Evolutionary conservation across 176 grass and related monocot species (phyloP), one percentile per base, ranked within the genome.

Genomic region (Tuctoria greenei): DNA sequence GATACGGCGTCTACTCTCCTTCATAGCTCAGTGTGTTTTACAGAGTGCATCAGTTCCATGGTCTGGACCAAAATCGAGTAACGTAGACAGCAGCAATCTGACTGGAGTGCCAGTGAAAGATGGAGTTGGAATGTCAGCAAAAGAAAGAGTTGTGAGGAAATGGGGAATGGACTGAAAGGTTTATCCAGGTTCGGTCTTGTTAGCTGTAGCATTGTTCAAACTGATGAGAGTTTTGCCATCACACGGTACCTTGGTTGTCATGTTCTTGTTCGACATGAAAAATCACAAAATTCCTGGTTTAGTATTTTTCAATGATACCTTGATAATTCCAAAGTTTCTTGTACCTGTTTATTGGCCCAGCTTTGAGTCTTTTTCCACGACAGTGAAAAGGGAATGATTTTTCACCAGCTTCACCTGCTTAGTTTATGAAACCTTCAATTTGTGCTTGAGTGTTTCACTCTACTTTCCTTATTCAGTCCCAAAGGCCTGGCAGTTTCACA

Each of bases 121-220:
- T 71, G 82, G 24, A 45, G 70, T 67, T 7, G 52, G 35, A 25
- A 74, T 79, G 51, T 89, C 88, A 18, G 91, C 88, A 2, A 81
- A 58, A 71, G 93, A 97, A 71, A 87, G 86, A 69, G 88, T 93
- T 6, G 12, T 89, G 23, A 72, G 65, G 26, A 97, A 91, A 88
- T 97, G 88, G 94, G 86, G 78, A 38, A 81, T 35, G 31, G 88
- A 91, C 70, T 97, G 86, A 82, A 79, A 26, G 55, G 41, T 76
- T 13, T 6, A 43, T 7, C 18, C 21, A 21, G 39, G 23, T 37
- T 67, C 6, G 60, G 23, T 39, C 47, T 71, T 58, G 4, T 37
- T 40, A 69, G 61, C 77, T 66, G 26, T 13, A 28, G 5, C 18
- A 1, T 18, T 72, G 23, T 46, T 17, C 21, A 20, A 25, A n/a